These are phyloP conservation scores for Saitoella complicata DNA, from an alignment of 805 yeast species.

Conservation along the genomic window DNA sequence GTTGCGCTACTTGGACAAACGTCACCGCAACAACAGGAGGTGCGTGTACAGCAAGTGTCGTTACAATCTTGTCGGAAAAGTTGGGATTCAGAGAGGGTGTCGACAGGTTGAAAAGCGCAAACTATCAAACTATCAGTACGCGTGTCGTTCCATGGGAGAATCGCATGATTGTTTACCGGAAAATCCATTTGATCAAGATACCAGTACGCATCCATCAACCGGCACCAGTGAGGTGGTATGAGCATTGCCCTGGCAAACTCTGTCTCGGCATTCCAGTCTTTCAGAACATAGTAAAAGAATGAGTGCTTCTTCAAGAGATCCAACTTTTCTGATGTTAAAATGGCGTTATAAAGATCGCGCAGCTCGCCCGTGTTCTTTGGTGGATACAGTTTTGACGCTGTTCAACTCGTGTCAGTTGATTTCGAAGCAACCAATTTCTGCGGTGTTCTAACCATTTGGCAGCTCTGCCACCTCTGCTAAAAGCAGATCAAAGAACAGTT, in stretches of 20 bases:
- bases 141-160: background rate
- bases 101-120: background rate
- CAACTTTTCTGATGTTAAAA: background rate
- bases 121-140: background rate
- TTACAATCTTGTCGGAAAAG: background rate
- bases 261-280: slow-evolving; percentile 1
- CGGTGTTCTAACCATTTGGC: background rate
- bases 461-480: background rate
- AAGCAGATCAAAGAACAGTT: too few species aligned
- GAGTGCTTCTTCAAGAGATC: slow-evolving; percentile 1
- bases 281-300: background rate
- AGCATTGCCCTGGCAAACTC: background rate
- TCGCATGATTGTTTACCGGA: background rate
- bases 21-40: too few species aligned
- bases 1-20: too few species aligned
- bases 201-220: slow-evolving; percentile 1
- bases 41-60: background rate
- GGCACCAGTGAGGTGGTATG: background rate
- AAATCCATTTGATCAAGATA: background rate
- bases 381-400: background rate
- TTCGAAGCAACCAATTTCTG: background rate
- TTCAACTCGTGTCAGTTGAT: background rate
- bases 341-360: background rate
- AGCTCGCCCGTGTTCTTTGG: background rate
- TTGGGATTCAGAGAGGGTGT: background rate